phyloP scores from a whole-genome alignment of 2,329 filamentous ascomycete species.

The Phialophora chinensis region DNA sequence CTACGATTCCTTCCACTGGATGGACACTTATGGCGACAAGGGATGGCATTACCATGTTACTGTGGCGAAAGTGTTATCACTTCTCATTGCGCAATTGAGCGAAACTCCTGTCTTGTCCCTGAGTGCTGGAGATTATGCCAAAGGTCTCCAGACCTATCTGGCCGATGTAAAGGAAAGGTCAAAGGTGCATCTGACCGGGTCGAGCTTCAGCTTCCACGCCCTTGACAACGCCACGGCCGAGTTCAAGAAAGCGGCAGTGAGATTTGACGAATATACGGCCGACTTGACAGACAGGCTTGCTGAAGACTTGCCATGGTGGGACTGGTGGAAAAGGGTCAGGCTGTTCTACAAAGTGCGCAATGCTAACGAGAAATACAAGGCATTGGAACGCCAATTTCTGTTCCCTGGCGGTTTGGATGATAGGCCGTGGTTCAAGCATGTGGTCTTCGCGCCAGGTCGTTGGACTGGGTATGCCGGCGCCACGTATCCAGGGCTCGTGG shows the following conservation, averaged over 20 bases:
- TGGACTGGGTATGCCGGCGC: conserved; percentile 90
- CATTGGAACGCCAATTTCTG: conserved; percentile 79
- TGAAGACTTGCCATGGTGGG: conserved; percentile 75
- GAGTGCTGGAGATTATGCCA: conserved; percentile 68
- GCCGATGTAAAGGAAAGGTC: conserved; percentile 41
- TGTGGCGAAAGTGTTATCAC: conserved; percentile 68
- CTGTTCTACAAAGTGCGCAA: conserved; percentile 68
- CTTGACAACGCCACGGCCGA: conserved; percentile 57
- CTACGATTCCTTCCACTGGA: conserved; percentile 85
- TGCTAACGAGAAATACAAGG: conserved; percentile 83
- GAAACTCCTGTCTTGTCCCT: conserved; percentile 69
- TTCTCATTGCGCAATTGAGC: conserved; percentile 66
- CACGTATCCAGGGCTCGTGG: conserved; percentile 69
- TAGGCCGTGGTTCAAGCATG: conserved; percentile 91
- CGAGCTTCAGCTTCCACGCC: conserved; percentile 36
- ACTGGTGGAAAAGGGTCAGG: conserved; percentile 70
- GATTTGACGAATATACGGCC: conserved; percentile 60
- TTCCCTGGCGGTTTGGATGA: conserved; percentile 74
- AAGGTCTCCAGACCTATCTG: conserved; percentile 57
- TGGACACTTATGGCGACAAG: conserved; percentile 75
- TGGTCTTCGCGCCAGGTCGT: conserved; percentile 87
- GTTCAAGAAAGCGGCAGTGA: conserved; percentile 55
- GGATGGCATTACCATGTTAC: conserved; percentile 65
- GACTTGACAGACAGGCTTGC: conserved; percentile 55
- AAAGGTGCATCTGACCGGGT: conserved; percentile 19